Base-by-base conservation (phyloP, 805 yeast genomes). In the Starmerella vaccinii region DNA sequence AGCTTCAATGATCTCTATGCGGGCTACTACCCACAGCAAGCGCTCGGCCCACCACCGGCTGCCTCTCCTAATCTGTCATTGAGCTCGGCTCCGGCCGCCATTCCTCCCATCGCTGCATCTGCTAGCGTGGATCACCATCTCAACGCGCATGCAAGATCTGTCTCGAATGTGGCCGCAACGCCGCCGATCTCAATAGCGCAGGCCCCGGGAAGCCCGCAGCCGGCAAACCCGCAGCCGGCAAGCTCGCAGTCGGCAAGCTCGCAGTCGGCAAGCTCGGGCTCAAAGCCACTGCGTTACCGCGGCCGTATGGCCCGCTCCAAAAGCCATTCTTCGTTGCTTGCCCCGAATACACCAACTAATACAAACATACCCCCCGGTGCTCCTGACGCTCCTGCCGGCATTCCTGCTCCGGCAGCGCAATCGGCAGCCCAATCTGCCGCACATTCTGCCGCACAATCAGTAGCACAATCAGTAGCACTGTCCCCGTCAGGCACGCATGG, bases 301-400 rank as follows among this genome's bases (percentile, higher is more conserved):
- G 39, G 47, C 16, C 40, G 47, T 15, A n/a, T 34, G 30, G 40
- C 38, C 1, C 38, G 38, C 24, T 44, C 47, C 12, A 44, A 44
- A 15, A 44, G 47, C 29, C 23, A 34, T 15, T 30, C 46, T 8
- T 29, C 27, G 12, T 15, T 30, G 37, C 13, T 33, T 13, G 27
- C 46, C 15, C 35, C 40, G 6, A 33, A 34, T 33, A 6, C 32
- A 40, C 7, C 30, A 23, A 18, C 19, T 15, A 23, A 21, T 21
- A 26, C 18, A 22, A 16, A 39, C 7, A 12, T 16, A 7, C 24
- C 29, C 12, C 16, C 35, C 18, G 18, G 18, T n/a, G 15, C 15
- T 13, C 35, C 35, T 7, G 15, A n/a, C n/a, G n/a, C n/a, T n/a
- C n/a, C n/a, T n/a, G 35, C 35, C 18, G 18, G 18, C 15, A 32